Base-by-base conservation (phyloP, 192 early-diverging fungal species). In the Chytriomyces hyalinus region DNA sequence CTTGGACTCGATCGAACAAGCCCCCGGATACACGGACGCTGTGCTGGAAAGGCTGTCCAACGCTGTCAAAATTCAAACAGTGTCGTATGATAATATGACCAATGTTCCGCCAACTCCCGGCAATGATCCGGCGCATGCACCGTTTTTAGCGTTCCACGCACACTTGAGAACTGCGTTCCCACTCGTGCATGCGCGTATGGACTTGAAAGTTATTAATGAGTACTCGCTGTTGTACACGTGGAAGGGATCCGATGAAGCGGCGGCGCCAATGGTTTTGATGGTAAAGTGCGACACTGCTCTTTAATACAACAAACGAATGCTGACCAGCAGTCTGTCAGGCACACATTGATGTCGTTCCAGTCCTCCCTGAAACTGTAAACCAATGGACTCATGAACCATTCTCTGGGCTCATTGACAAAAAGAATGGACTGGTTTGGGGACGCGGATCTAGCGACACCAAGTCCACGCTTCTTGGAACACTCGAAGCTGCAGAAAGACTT, bases 381-480 rank as follows among this genome's bases (percentile, higher is more conserved):
- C 60, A 61, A 4, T 78, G 77, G 77, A 63, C 57, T n/a, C 44
- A 65, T 46, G 45, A 20, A 6, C 77, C 77, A 24, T 78, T 43
- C 24, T 45, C 59, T 11, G 77, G 77, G 9, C 20, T 6, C 46
- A 64, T 76, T 26, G 66, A 77, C 20, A 13, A 24, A 13, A 49
- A 50, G 15, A 22, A 44, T 1, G 65, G 65, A 0, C 10, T 10
- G 15, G 43, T 78, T n/a, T 78, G 69, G 68, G 77, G 77, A 8
- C 68, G 77, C 9, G 84, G 84, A 6, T 70, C 75, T 8, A 67
- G 60, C 17, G 84, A 85, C 63, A 67, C 73, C 17, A 78, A 78
- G 46, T 10, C 45, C 1, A 71, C 77, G 5, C 45, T 78, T 22
- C 43, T 78, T 11, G 77, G 43, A 10, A 48, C 50, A 7, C 20